Evolutionary conservation across 352 stramenopile genomes (phyloP).

Genomic region (Pythium periplocum): DNA sequence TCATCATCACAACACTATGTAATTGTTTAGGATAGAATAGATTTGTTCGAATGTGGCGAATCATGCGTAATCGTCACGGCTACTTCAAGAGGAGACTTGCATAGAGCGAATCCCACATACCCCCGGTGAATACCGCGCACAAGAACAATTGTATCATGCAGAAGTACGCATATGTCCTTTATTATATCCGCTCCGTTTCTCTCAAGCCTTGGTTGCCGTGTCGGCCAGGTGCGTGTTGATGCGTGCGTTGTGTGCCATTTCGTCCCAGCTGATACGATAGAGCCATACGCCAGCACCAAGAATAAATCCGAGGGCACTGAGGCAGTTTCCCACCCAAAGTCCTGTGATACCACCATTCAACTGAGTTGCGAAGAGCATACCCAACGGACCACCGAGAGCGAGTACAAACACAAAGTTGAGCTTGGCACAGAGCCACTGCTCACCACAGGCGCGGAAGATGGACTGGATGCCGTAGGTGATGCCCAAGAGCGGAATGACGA

Average conservation of each 20-base stretch:
- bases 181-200: background rate
- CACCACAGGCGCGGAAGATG: slow-evolving; percentile 40
- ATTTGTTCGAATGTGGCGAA: no score
- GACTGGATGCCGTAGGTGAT: slow-evolving; percentile 36
- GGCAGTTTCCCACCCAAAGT: slow-evolving; percentile 51
- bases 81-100: no score
- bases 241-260: slow-evolving; percentile 44
- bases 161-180: no score
- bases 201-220: slow-evolving; percentile 12
- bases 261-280: slow-evolving; percentile 39
- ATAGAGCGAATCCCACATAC: no score
- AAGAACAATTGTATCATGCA: slow-evolving; percentile 1
- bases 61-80: no score
- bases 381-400: slow-evolving; percentile 38
- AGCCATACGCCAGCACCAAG: slow-evolving; percentile 37
- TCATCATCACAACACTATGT: no score
- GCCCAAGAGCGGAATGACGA: slow-evolving; percentile 29
- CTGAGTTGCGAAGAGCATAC: slow-evolving; percentile 32
- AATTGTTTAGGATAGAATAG: no score
- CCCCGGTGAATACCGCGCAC: slow-evolving; percentile 1
- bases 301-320: slow-evolving; percentile 32
- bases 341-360: slow-evolving; percentile 37
- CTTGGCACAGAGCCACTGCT: slow-evolving; percentile 40
- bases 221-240: slow-evolving; percentile 33
- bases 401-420: slow-evolving; percentile 55